Conservation (phyloP, 2,329 filamentous ascomycete genomes). For the Sphaerulina vaccinii region DNA sequence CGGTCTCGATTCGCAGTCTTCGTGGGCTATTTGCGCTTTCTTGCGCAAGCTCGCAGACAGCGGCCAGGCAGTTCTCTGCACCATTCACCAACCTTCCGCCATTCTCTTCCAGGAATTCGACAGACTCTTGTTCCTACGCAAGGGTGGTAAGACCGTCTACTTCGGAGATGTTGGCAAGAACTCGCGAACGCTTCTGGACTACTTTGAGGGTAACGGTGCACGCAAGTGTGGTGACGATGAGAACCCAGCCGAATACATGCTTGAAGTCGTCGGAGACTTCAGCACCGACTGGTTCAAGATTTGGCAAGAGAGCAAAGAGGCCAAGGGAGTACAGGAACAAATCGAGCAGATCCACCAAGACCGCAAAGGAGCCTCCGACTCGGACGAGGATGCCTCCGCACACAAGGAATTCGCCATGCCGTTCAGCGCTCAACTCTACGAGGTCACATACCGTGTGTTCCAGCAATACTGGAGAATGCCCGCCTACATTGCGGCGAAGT, state of each 20-base stretch:
- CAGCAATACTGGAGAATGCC: constrained; percentile 48
- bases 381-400: constrained; percentile 36
- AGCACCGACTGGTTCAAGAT: constrained; percentile 44
- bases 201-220: constrained; percentile 65
- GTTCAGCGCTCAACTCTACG: constrained; percentile 37
- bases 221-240: constrained; percentile 55
- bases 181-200: constrained; percentile 42
- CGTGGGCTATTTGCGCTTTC: constrained; percentile 63
- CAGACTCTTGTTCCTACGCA: constrained; percentile 44
- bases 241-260: constrained; percentile 76
- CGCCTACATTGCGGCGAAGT: constrained; percentile 56
- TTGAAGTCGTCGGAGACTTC: constrained; percentile 49
- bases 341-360: constrained; percentile 44
- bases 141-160: constrained; percentile 48
- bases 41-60: constrained; percentile 58
- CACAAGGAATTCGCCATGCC: constrained; percentile 48
- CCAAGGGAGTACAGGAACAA: constrained; percentile 37
- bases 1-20: constrained; percentile 63
- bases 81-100: constrained; percentile 49
- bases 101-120: constrained; percentile 50
- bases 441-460: constrained; percentile 45
- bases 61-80: constrained; percentile 49
- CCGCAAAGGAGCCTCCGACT: constrained; percentile 30
- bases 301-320: constrained; percentile 40
- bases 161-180: constrained; percentile 49